Conservation (phyloP, 2,329 filamentous ascomycete species). For the Penicillium frequentans region DNA sequence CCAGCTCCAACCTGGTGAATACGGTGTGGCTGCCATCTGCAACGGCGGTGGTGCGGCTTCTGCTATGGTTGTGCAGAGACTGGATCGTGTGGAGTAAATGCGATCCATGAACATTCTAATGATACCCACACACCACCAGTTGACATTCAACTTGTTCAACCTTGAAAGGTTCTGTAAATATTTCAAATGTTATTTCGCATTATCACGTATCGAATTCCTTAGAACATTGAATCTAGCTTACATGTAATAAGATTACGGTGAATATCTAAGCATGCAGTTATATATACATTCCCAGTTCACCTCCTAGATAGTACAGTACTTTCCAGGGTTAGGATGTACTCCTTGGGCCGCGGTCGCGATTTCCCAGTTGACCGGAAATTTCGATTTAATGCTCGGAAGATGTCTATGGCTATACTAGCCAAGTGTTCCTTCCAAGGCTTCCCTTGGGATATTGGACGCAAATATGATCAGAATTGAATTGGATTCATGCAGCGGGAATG, state of each 20-base stretch:
- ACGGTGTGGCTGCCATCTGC: constrained; percentile 93
- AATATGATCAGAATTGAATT: too few species aligned
- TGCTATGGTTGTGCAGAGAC: constrained; percentile 84
- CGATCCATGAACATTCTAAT: neutral
- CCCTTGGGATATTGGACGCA: too few species aligned
- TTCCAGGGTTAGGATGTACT: neutral
- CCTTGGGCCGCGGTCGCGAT: neutral
- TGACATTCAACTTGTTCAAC: neutral
- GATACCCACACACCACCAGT: neutral
- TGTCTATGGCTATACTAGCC: too few species aligned
- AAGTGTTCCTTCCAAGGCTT: too few species aligned
- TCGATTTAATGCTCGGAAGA: too few species aligned
- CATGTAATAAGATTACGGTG: too few species aligned
- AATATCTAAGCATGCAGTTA: too few species aligned
- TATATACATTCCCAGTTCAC: too few species aligned
- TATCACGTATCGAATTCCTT: too few species aligned
- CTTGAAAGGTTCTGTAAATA: neutral
- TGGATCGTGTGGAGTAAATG: constrained; percentile 54
- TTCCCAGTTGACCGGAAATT: too few species aligned
- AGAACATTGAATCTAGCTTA: too few species aligned
- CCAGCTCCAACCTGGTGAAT: constrained; percentile 87
- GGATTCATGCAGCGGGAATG: constrained; percentile 2
- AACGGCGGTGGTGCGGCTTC: constrained; percentile 93
- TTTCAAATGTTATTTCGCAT: neutral
- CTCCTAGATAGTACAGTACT: too few species aligned